Evolutionary conservation across 2,329 filamentous ascomycete genomes (phyloP).

Genomic region (Ceratocystis lukuohia): DNA sequence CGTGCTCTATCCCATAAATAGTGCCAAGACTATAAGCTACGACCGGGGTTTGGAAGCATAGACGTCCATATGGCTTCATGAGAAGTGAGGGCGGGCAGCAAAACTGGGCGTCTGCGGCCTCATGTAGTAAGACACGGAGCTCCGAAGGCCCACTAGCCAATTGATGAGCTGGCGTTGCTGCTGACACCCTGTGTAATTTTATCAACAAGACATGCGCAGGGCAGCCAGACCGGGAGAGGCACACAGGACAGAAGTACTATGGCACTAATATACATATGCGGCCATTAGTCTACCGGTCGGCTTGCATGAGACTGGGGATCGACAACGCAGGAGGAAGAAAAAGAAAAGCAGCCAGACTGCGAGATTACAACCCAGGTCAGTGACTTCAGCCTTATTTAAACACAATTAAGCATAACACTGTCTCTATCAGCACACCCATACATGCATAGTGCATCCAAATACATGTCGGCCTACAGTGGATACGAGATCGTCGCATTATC

Average conservation of each 20-base stretch:
- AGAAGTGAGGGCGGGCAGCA: too few species aligned
- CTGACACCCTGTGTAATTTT: not conserved
- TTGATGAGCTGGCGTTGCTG: not conserved
- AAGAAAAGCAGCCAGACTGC: not conserved
- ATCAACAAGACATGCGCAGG: not conserved
- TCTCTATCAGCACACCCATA: not conserved
- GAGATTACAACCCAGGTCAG: not conserved
- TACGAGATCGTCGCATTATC: conserved; percentile 4
- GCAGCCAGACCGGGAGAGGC: not conserved
- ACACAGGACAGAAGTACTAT: not conserved
- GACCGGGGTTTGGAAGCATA: not conserved
- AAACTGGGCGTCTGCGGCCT: not conserved
- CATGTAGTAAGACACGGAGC: conserved; percentile 1
- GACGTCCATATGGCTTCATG: not conserved
- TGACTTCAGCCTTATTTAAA: not conserved
- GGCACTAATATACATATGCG: not conserved
- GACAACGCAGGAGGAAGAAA: not conserved
- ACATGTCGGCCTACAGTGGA: not conserved
- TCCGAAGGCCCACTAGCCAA: not conserved
- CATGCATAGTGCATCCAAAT: conserved; percentile 5
- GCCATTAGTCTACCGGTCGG: not conserved
- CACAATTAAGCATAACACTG: conserved; percentile 2
- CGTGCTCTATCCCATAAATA: too few species aligned
- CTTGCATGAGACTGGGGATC: not conserved
- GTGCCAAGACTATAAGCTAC: too few species aligned